Conservation (phyloP, 306 rosid species). For the Corylus avellana region DNA sequence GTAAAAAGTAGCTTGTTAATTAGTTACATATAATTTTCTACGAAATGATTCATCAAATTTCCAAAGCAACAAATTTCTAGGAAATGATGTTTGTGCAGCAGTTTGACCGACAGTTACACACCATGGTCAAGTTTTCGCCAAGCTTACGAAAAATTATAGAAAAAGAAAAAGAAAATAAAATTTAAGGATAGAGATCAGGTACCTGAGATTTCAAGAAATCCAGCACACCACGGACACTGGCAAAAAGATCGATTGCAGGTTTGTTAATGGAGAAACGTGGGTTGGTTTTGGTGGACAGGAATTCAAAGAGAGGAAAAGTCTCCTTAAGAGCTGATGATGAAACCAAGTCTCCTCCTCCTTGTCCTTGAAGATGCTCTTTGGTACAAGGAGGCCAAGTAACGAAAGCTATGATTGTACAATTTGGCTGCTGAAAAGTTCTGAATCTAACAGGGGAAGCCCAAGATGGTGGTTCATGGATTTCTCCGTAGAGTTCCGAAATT, state of each 20-base stretch:
- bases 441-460: neutral
- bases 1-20: too few relatives aligned
- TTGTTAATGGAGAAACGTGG: constrained; percentile 36
- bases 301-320: constrained; percentile 38
- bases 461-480: too few relatives aligned
- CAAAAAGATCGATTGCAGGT: constrained; percentile 35
- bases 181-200: neutral
- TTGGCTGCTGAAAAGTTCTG: neutral
- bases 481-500: neutral
- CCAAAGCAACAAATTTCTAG: too few relatives aligned
- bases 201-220: constrained; percentile 36
- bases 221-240: neutral
- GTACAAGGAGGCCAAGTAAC: constrained; percentile 17
- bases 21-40: too few relatives aligned
- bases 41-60: too few relatives aligned
- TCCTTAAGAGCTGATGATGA: constrained; percentile 24
- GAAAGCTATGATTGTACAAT: constrained; percentile 41
- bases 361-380: neutral
- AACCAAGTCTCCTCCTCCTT: constrained; percentile 21
- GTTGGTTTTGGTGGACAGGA: constrained; percentile 32
- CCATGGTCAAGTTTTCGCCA: neutral
- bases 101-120: neutral
- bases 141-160: neutral
- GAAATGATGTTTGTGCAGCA: neutral
- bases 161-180: neutral